These are phyloP conservation scores for Pachysolen tannophilus DNA, from an alignment of 805 yeast genomes.

Conservation along the genomic window DNA sequence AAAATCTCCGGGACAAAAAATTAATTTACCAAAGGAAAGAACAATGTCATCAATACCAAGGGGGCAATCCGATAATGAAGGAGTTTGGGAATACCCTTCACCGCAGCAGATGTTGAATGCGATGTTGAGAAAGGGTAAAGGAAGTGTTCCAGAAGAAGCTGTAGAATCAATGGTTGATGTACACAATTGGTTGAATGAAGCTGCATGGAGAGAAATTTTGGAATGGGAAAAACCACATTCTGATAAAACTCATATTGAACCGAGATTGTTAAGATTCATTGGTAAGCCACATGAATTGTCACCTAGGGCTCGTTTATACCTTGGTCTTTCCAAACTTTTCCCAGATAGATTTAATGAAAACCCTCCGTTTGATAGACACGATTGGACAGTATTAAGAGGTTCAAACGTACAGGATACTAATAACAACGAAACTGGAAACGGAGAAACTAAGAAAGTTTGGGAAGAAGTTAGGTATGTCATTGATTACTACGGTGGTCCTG, in stretches of 20 bases:
- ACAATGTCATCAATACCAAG: constrained; percentile 82
- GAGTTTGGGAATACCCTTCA: constrained; percentile 97
- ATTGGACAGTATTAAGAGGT: constrained; percentile 89
- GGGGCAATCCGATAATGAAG: constrained; percentile 55
- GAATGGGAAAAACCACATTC: constrained; percentile 84
- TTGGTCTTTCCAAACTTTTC: constrained; percentile 56
- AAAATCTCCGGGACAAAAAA: constrained; percentile 71
- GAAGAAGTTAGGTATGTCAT: constrained; percentile 80
- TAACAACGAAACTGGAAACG: constrained; percentile 22
- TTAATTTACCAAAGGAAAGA: constrained; percentile 75
- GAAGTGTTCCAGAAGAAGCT: constrained; percentile 88
- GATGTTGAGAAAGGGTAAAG: constrained; percentile 90
- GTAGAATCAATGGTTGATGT: constrained; percentile 96
- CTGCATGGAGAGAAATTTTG: constrained; percentile 93
- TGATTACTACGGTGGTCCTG: constrained; percentile 95
- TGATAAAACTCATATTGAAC: constrained; percentile 43
- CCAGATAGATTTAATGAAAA: constrained; percentile 67
- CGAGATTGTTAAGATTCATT: constrained; percentile 77
- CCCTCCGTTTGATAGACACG: constrained; percentile 97
- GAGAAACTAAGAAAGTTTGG: too few relatives aligned
- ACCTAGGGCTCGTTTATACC: constrained; percentile 75
- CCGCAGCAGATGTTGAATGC: constrained; percentile 99
- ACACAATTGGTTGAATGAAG: constrained; percentile 93
- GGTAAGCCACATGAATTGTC: constrained; percentile 86
- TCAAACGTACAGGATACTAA: constrained; percentile 18